Evolutionary conservation across 2,329 filamentous ascomycete species (phyloP), one percentile per base, ranked within the genome.

Genomic region (Penicillium sp.): DNA sequence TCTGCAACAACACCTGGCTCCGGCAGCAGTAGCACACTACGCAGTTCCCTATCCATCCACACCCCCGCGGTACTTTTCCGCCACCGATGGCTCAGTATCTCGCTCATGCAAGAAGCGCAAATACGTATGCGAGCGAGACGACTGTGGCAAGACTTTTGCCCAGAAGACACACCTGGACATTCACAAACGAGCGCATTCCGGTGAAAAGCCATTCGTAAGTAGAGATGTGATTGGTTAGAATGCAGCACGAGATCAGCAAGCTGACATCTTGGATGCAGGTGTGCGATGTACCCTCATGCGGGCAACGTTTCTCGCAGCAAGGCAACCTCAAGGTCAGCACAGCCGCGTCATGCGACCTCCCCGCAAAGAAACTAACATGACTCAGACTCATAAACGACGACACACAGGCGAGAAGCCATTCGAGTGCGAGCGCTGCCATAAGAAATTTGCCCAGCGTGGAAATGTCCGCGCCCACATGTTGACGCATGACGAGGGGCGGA

Each of bases 81-180:
- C 58, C 4, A 69, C 71, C 31, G 65, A 77, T 71, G 67, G 72
- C 45, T 65, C 65, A 58, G 67, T 65, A 38, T 75, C 54, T 32
- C 62, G 66, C 21, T 65, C 67, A 31, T 71, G 68, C 34, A 73
- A 73, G 57, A 79, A 77, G 57, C 80, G 82, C 65, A 94, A 86
- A 65, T 92, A 93, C 70, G 76, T 83, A 16, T 99, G 94, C 74
- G 82, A 81, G 18, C 81, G 91, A 38, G 82, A 85, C 7, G 84
- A 84, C 39, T 97, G 93, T 72, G 79, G 81, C 63, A 95, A 94
- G 78, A 85, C 83, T 57, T 97, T 97, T 72, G 85, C 85, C 55
- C 93, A 97, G 69, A 96, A 93, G 75, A 96, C 92, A 1, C 93
- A 97, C 65, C 81, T 97, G 10, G 89, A 94, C 57, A 97, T 95